These are phyloP conservation scores for Pseudozyma sp. DNA, from an alignment of 1,284 basidiomycete species.

Conservation along the genomic window DNA sequence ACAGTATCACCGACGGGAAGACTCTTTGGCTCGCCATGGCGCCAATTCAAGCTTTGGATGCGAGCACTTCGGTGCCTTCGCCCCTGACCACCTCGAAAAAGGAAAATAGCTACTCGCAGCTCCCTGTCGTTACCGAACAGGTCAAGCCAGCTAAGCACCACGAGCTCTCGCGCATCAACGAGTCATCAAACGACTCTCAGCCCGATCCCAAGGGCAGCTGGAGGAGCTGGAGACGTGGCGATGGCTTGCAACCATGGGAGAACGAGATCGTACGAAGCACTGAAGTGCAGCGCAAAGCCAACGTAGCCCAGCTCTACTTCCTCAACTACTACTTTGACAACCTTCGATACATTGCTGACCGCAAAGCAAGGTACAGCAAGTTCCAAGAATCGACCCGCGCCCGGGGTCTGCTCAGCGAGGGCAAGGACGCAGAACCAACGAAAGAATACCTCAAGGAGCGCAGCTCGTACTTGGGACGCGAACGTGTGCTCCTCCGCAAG, in stretches of 20 bases:
- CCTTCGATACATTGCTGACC: slow-evolving; percentile 62
- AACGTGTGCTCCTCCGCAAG: slow-evolving; percentile 65
- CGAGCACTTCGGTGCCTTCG: slow-evolving; percentile 30
- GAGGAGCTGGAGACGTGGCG: slow-evolving; percentile 57
- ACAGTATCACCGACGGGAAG: background rate
- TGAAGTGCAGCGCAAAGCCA: slow-evolving; percentile 66
- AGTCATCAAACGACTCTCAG: slow-evolving; percentile 35
- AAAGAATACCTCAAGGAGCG: slow-evolving; percentile 70
- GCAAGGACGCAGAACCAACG: slow-evolving; percentile 85
- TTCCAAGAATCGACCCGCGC: slow-evolving; percentile 75
- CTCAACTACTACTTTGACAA: slow-evolving; percentile 69
- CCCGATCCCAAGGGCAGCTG: slow-evolving; percentile 58
- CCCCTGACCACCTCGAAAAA: slow-evolving; percentile 43
- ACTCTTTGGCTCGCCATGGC: slow-evolving; percentile 17
- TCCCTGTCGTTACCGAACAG: slow-evolving; percentile 22
- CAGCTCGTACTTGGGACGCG: slow-evolving; percentile 58
- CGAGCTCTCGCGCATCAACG: slow-evolving; percentile 32
- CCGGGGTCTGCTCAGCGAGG: slow-evolving; percentile 67
- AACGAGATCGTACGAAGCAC: slow-evolving; percentile 59
- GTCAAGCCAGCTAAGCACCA: slow-evolving; percentile 34
- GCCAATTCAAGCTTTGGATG: slow-evolving; percentile 24
- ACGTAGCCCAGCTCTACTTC: slow-evolving; percentile 68
- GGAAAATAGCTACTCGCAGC: slow-evolving; percentile 42
- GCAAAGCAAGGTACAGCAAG: slow-evolving; percentile 72
- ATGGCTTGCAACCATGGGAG: slow-evolving; percentile 65